phyloP scores from a whole-genome alignment of 495 filamentous ascomycete genomes.

The Astrothelium subdiscretum region DNA sequence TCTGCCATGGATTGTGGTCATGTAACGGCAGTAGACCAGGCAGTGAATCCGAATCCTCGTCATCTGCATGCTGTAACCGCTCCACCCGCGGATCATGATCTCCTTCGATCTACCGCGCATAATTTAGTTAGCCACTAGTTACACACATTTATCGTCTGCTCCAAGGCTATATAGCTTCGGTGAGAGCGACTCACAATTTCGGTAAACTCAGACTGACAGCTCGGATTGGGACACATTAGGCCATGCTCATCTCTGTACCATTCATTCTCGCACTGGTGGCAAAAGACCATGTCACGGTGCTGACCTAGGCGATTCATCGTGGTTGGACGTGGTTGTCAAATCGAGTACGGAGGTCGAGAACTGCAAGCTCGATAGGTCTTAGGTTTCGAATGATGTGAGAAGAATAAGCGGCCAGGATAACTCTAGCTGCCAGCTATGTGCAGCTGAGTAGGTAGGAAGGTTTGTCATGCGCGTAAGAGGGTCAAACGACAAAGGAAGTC shows the following conservation, averaged over 20 bases:
- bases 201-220: conserved; percentile 62
- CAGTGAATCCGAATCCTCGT: conserved; percentile 22
- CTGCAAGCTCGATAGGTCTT: neutral
- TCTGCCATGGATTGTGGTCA: conserved; percentile 24
- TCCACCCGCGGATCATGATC: conserved; percentile 29
- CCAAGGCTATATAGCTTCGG: too few species aligned
- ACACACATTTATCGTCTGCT: neutral
- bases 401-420: neutral
- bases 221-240: conserved; percentile 65
- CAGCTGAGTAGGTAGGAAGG: neutral
- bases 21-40: conserved; percentile 4
- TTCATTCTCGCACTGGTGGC: conserved; percentile 66
- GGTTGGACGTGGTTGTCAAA: neutral
- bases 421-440: neutral
- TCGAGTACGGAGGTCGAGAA: neutral
- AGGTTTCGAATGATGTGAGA: neutral
- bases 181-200: conserved; percentile 63
- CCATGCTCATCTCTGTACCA: conserved; percentile 61
- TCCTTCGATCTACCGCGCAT: conserved; percentile 26
- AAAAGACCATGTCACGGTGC: conserved; percentile 59
- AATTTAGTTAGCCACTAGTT: neutral
- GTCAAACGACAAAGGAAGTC: neutral
- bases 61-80: conserved; percentile 5
- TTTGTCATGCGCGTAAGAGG: neutral
- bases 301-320: neutral